phyloP scores from a whole-genome alignment of 2,329 filamentous ascomycete species.

The Trichoderma sp. region DNA sequence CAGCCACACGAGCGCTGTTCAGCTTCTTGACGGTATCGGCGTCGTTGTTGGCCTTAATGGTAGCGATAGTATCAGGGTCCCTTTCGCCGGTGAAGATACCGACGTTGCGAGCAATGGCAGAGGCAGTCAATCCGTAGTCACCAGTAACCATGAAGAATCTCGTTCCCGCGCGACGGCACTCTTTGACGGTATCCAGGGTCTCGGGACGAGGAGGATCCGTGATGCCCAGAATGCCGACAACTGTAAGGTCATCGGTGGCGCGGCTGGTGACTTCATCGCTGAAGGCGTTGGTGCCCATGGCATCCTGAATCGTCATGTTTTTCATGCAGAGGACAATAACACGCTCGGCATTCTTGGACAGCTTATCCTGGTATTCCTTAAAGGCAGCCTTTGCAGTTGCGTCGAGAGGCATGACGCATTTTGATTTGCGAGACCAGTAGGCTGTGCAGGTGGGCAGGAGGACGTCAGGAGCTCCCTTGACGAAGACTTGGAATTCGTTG shows the following conservation, averaged over 20 bases:
- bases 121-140: constrained; percentile 54
- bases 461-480: constrained; percentile 55
- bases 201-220: constrained; percentile 46
- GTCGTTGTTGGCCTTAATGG: constrained; percentile 22
- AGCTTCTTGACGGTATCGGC: constrained; percentile 20
- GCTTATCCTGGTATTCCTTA: constrained; percentile 37
- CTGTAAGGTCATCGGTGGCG: constrained; percentile 41
- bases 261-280: constrained; percentile 45
- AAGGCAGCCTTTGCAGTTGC: constrained; percentile 33
- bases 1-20: constrained; percentile 23
- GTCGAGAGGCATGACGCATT: constrained; percentile 36
- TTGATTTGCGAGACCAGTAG: constrained; percentile 34
- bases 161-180: constrained; percentile 44
- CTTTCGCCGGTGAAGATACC: constrained; percentile 56
- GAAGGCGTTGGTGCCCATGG: constrained; percentile 48
- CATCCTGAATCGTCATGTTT: constrained; percentile 34
- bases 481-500: constrained; percentile 41
- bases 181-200: constrained; percentile 38
- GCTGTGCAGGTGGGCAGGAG: constrained; percentile 37
- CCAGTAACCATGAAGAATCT: constrained; percentile 49
- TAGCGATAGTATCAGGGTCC: constrained; percentile 38
- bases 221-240: constrained; percentile 52
- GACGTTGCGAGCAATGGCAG: constrained; percentile 62
- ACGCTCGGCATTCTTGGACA: constrained; percentile 42
- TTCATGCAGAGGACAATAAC: constrained; percentile 42